Evolutionary conservation across 108 stramenopile genomes (phyloP), one percentile per base, ranked within the genome.

Genomic region (Epithemia pelagica): DNA sequence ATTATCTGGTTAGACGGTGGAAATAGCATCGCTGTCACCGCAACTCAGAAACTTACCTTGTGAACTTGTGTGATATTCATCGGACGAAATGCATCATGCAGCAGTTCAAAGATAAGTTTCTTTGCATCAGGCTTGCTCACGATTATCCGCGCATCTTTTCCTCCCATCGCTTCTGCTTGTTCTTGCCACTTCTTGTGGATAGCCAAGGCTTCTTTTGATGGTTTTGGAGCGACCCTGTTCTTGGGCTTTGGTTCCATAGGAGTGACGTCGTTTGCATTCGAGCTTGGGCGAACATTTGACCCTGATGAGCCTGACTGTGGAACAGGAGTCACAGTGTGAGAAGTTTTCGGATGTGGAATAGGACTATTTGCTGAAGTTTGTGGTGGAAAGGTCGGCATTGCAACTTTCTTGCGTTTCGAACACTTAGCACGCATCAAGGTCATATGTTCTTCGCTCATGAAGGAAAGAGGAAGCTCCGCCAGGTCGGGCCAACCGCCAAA

Each of bases 61-160:
- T 78, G 82, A 52, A 89, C 71, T 51, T 86, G 74, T 1, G 84
- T 86, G 60, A 92, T 88, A 59, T 92, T 89, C 83, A 89, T 86
- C 10, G 91, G 91, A 29, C 66, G 56, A 61, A 92, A 88, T n/a
- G 64, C 68, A 66, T 89, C 84, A 52, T 76, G 70, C 58, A 89
- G 56, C 54, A 78, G 58, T 57, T 89, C 86, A 61, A 82, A 86
- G 31, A 92, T 78, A 24, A 84, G 26, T 70, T 92, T 86, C 73
- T 89, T 89, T 0, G 86, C 88, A n/a, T 62, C 75, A 0, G 71
- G 62, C 63, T 84, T 87, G 69, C 73, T 75, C 15, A 91, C 82
- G 23, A 88, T 68, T 64, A 91, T 84, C 1, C 78, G 70, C 21
- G 73, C 87, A 70, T 79, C 76, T 15, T 72, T 61, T 2, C 85